Evolutionary conservation across 1,284 basidiomycete species (phyloP).

Genomic region (Melampsora abietis-canadensis): DNA sequence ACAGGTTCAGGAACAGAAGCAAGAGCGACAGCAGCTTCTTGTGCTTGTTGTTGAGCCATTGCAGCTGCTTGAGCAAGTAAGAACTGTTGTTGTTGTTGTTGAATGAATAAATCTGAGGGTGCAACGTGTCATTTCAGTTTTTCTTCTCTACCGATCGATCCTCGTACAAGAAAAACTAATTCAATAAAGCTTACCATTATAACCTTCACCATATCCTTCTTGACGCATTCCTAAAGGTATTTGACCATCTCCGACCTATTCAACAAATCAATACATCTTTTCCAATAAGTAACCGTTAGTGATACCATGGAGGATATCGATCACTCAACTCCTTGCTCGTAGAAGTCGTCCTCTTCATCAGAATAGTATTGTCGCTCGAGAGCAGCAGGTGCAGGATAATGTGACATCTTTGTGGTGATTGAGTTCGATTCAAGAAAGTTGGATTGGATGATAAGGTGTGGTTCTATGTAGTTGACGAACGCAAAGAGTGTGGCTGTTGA

Average conservation of each 20-base stretch:
- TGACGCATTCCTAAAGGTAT: slow-evolving; percentile 37
- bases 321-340: slow-evolving; percentile 37
- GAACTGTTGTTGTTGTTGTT: slow-evolving; percentile 40
- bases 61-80: slow-evolving; percentile 44
- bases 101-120: slow-evolving; percentile 26
- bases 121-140: neutral
- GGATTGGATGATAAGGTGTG: neutral
- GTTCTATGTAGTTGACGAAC: neutral
- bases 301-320: too few species aligned
- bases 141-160: too few species aligned
- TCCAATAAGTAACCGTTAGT: neutral
- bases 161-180: neutral
- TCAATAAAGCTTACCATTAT: slow-evolving; percentile 18
- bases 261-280: neutral
- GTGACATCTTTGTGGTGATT: neutral
- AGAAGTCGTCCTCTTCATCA: slow-evolving; percentile 41
- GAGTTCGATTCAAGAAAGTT: neutral
- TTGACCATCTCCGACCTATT: slow-evolving; percentile 34
- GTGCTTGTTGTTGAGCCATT: slow-evolving; percentile 49
- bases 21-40: slow-evolving; percentile 50
- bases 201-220: slow-evolving; percentile 40
- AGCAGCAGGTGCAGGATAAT: slow-evolving; percentile 21
- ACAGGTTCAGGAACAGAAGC: slow-evolving; percentile 52
- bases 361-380: slow-evolving; percentile 41
- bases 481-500: neutral